phyloP scores from a whole-genome alignment of 768 basidiomycete species.

The Amylocystis lapponica region DNA sequence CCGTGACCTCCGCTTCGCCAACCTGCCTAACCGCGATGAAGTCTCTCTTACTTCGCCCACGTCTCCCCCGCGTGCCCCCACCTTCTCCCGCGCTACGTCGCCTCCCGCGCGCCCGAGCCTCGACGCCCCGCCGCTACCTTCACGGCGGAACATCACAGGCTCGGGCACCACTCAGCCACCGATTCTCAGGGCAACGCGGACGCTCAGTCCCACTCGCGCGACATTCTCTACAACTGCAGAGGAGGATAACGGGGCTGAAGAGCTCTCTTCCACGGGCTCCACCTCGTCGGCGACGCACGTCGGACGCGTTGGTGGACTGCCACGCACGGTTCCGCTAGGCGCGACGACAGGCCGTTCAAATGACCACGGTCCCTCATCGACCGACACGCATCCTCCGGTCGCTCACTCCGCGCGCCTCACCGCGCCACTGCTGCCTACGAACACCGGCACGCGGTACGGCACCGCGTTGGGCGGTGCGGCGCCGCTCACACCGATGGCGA shows the following conservation, averaged over 20 bases:
- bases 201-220: conserved; percentile 30
- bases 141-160: conserved; percentile 21
- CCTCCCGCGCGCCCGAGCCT: conserved; percentile 20
- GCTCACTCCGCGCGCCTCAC: conserved; percentile 3
- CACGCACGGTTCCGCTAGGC: conserved; percentile 47
- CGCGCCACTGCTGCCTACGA: conserved; percentile 33
- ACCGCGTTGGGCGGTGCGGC: conserved; percentile 34
- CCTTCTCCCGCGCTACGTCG: conserved; percentile 18
- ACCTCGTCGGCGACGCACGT: conserved; percentile 35
- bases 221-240: not conserved
- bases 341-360: too few species aligned
- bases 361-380: too few species aligned
- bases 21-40: conserved; percentile 49
- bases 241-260: conserved; percentile 23
- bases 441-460: conserved; percentile 67
- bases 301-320: conserved; percentile 43
- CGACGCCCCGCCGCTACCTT: conserved; percentile 15
- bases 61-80: conserved; percentile 26
- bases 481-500: conserved; percentile 19
- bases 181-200: conserved; percentile 36
- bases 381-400: conserved; percentile 1
- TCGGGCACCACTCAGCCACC: conserved; percentile 23
- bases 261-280: conserved; percentile 8
- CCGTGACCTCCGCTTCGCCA: conserved; percentile 63
- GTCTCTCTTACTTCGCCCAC: conserved; percentile 21